These are phyloP conservation scores for Chlamydomonas sphaeroides DNA, from an alignment of 139 green algal genomes.

Conservation along the genomic window DNA sequence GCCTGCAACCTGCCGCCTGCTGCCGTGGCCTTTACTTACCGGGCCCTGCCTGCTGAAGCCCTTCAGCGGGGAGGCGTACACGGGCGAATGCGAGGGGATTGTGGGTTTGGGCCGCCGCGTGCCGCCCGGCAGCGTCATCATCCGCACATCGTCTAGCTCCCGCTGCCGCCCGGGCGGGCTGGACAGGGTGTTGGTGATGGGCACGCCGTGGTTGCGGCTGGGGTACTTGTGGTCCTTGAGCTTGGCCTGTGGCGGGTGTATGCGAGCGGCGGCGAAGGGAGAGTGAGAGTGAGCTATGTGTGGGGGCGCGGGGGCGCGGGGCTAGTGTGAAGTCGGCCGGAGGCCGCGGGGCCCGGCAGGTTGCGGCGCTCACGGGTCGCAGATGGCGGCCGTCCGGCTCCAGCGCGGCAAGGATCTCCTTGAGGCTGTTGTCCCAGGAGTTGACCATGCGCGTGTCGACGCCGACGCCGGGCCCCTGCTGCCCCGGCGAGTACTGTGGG, in stretches of 20 bases:
- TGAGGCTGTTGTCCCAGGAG: slow-evolving; percentile 39
- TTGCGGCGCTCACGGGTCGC: no score
- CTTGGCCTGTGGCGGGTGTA: slow-evolving; percentile 29
- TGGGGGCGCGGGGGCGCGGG: no score
- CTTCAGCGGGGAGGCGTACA: not conserved
- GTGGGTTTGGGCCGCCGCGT: not conserved
- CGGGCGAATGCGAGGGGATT: not conserved
- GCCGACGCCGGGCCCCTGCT: no score
- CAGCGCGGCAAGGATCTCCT: slow-evolving; percentile 30
- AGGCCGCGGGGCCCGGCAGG: no score
- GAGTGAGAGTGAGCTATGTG: no score
- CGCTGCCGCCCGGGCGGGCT: not conserved
- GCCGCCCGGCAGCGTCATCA: not conserved
- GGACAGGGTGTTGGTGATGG: not conserved
- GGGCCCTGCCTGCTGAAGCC: slow-evolving; percentile 22
- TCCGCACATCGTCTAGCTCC: slow-evolving; percentile 8
- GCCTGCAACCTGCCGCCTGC: no score
- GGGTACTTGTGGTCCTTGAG: slow-evolving; percentile 37
- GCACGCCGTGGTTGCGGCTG: slow-evolving; percentile 23
- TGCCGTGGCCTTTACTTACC: no score
- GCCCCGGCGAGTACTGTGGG: not conserved
- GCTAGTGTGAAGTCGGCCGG: no score
- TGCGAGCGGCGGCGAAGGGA: no score
- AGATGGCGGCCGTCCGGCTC: slow-evolving; percentile 14
- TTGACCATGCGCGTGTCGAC: not conserved